Evolutionary conservation across 345 rosid species (phyloP), one percentile per base, ranked within the genome.

Genomic region (Eucalyptus sp.): DNA sequence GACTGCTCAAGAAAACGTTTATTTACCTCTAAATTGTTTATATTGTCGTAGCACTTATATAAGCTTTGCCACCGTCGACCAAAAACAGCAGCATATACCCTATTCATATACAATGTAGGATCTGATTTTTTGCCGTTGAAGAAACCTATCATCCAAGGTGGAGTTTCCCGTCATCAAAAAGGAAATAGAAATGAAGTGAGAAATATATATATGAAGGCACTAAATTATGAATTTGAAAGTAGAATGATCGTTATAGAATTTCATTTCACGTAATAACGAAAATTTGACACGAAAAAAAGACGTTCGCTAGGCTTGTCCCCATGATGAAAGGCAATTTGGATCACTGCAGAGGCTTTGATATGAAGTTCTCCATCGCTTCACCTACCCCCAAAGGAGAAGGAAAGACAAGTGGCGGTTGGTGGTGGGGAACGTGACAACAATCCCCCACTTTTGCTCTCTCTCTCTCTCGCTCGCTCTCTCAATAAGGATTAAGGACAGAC

Each of bases 341-440:
- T 14, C 33, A 7, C 17, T 15, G 37, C 37, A 64, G 33, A 64
- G 15, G 76, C 76, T 29, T 29, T 7, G 37, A 64, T 29, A n/a
- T 0, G 76, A 64, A 64, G 76, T 46, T 46, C 60, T 46, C 58
- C 49, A 56, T 88, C 60, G 46, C 89, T 87, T 92, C 89, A 91
- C 92, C 92, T 18, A 90, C 88, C 91, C 88, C 86, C 10, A 8
- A 8, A 24, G 25, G 22, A 33, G 17, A 60, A 43, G 58, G 81
- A 48, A 46, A 29, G 88, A 33, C 20, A 16, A 60, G n/a, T 13
- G 86, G 66, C 18, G 25, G 91, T 87, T 88, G 92, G 15, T 43
- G 44, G 44, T 43, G 44, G 44, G 8, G 92, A 90, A 50, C 90
- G 54, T 80, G 91, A 90, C 91, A 89, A 71, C 90, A 52, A 92